A percentile compares a stretch with the other conserved stretches of the same genome.
phyloP scores from a whole-genome alignment of 1,139 yeast species.

The Geotrichum siamense region DNA sequence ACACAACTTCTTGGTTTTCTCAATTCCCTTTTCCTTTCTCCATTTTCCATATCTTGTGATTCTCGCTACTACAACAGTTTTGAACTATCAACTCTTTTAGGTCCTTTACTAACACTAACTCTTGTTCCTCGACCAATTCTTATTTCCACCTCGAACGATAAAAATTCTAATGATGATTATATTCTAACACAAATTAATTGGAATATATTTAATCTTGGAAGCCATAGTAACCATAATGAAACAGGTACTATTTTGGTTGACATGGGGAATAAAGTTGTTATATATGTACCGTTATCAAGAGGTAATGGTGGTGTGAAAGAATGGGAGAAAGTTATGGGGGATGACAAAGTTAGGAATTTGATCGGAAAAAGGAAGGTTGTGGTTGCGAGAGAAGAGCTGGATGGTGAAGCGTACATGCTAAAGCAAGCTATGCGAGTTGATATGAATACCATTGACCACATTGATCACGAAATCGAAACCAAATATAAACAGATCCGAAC shows the following conservation, averaged over 20 bases:
- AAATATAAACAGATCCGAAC: too few relatives aligned
- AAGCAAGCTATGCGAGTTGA: neutral
- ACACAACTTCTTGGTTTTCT: slow-evolving; percentile 1
- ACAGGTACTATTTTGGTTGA: too few relatives aligned
- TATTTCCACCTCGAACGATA: too few relatives aligned
- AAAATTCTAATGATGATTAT: too few relatives aligned
- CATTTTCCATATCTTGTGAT: neutral
- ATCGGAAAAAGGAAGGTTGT: neutral
- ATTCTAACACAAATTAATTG: too few relatives aligned
- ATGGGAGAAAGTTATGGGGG: too few relatives aligned
- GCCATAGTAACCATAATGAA: too few relatives aligned
- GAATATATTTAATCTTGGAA: too few relatives aligned
- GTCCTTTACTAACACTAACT: neutral
- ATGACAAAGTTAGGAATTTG: too few relatives aligned
- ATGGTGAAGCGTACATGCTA: neutral
- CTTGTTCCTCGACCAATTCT: too few relatives aligned
- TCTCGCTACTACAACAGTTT: neutral
- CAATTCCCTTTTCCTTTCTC: neutral
- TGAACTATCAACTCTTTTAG: neutral
- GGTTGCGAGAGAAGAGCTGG: neutral
- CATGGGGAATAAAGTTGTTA: neutral
- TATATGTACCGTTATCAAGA: neutral
- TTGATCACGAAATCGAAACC: too few relatives aligned
- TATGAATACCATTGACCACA: too few relatives aligned
- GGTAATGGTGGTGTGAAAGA: neutral